Evolutionary conservation across 441 rosid genomes (phyloP), one percentile per base, ranked within the genome.

Genomic region (Aleurites moluccanus): DNA sequence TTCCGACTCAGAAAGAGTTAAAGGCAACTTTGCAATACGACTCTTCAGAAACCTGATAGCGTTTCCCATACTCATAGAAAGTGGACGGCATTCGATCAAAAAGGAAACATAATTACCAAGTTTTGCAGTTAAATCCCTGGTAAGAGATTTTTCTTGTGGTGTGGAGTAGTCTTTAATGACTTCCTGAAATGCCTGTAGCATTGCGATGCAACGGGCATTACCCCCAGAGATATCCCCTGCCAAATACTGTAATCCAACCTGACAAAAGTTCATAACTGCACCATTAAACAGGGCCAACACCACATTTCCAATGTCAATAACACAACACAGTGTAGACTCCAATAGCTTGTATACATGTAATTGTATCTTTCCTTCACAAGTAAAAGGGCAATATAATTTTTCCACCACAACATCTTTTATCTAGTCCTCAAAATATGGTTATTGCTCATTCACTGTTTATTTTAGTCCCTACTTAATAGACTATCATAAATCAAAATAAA

Each of bases 141-240:
- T 80, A 55, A 95, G 87, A 75, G 89, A 81, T 85, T 89, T 95
- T 85, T 89, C 88, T 30, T 85, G 83, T 18, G 97, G 98, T 16
- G 97, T 90, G 20, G 84, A 78, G 82, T 95, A 90, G 77, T 91
- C 96, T 78, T 71, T 86, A 47, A 95, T 85, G 80, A 87, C 90
- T 81, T 93, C 95, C 80, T 80, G 89, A 76, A 95, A 93, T 61
- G 99, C 98, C 77, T 84, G 86, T 65, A 95, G 93, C 99, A 95
- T 95, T 45, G 96, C 97, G 68, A 95, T 89, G 71, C 99, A 95
- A n/a, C 97, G 93, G 20, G 97, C 99, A 86, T 95, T 95, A 49
- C 97, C 94, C 55, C 99, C 98, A 68, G 81, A 81, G 56, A 93
- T 80, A 86, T 95, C 97, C 73, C 97, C 98, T 2, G 90, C 87